Percentiles rank a stretch among this genome's conserved stretches.
Evolutionary conservation across 1,139 yeast genomes (phyloP).

Genomic region (Dujonia santamariae): DNA sequence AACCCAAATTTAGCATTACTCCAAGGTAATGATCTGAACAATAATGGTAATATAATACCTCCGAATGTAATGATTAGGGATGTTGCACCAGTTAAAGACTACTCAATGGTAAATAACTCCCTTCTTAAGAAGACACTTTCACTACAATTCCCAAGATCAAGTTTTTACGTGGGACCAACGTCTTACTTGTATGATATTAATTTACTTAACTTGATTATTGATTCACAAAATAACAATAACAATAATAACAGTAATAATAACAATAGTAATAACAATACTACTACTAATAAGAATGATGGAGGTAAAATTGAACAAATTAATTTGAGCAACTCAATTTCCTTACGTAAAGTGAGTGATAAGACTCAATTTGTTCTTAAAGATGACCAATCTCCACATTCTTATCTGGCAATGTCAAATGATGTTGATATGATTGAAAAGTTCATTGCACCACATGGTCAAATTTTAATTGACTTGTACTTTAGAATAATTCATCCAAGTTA

Average conservation of each 20-base stretch:
- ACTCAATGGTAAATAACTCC: constrained; percentile 49
- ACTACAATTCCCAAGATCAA: constrained; percentile 70
- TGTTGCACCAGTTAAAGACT: constrained; percentile 53
- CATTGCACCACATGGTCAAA: constrained; percentile 76
- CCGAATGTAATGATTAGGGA: constrained; percentile 56
- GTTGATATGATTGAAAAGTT: constrained; percentile 70
- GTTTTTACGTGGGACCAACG: constrained; percentile 74
- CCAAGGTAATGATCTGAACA: constrained; percentile 8
- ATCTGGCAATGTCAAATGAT: constrained; percentile 60
- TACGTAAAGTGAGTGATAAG: constrained; percentile 64
- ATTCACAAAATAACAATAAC: constrained; percentile 30
- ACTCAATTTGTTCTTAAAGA: constrained; percentile 69
- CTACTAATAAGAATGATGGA: constrained; percentile 6
- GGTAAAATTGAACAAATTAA: constrained; percentile 62
- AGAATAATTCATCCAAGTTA: constrained; percentile 75
- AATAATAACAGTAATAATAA: constrained; percentile 4
- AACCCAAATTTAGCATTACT: constrained; percentile 10
- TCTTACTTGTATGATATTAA: constrained; percentile 60
- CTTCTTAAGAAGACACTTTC: constrained; percentile 42
- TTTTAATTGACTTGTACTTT: constrained; percentile 66
- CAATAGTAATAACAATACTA: constrained; percentile 5
- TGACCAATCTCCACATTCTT: constrained; percentile 65
- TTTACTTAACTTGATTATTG: constrained; percentile 51
- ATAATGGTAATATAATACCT: constrained; percentile 22
- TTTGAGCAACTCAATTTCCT: constrained; percentile 52